Evolutionary conservation across 2,329 filamentous ascomycete species (phyloP), one percentile per base, ranked within the genome.

Genomic region (Cercospora zeina): DNA sequence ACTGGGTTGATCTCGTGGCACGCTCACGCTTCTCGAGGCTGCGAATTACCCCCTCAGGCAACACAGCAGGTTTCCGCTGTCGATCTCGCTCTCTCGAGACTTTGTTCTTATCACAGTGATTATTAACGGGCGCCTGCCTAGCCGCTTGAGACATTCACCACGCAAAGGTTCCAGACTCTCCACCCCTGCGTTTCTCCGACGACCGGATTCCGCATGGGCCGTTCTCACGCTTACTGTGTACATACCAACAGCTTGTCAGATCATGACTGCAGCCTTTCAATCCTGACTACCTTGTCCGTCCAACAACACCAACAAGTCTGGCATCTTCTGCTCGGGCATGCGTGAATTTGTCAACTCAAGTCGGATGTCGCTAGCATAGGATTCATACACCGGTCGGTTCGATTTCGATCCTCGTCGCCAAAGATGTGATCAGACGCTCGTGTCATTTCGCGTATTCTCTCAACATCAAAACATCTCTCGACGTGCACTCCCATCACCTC

Each of bases 1-100:
- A 50, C 47, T 31, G 11, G 47, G 47, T 50, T 50, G 47, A 50
- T 30, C 47, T 50, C 47, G 47, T 50, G 47, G 47, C 47, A 50
- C 47, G 13, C 24, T 50, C 47, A 50, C 47, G 47, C 27, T 50
- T 50, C 47, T 50, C 47, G 47, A 31, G 47, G 24, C 14, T n/a
- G 24, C 21, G 27, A 50, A 50, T 27, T n/a, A 45, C 47, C 47
- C 16, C 27, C 47, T 50, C 7, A n/a, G 36, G 9, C 47, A 31
- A 30, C 24, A 50, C 24, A 50, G 47, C 47, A 50, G 27, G 47
- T 50, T 50, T 31, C 19, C 45, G 45, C 6, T 2, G 37, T 42
- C 37, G 37, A 21, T 45, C 39, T 21, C 16, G 39, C 39, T 19
- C 39, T 45, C 16, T 45, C 16, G 7, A n/a, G 8, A 11, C 39